phyloP scores from a whole-genome alignment of 176 grass and related monocot genomes.

The Phoenix roebelenii region DNA sequence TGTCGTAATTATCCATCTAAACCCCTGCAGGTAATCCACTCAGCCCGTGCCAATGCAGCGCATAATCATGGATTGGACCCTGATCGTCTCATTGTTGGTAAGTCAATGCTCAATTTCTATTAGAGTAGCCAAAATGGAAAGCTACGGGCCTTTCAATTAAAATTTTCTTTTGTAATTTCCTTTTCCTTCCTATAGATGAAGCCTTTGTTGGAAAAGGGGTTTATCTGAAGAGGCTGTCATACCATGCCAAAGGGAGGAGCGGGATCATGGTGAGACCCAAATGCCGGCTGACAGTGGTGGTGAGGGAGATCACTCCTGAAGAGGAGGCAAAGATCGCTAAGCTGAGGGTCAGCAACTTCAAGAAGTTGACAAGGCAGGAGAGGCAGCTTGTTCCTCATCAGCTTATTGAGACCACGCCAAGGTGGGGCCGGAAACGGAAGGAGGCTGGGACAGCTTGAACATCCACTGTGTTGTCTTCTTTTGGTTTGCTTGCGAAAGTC shows the following conservation, averaged over 20 bases:
- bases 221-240: conserved; percentile 67
- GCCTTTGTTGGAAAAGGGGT: conserved; percentile 90
- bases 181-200: conserved; percentile 33
- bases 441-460: conserved; percentile 16
- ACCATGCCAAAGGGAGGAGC: conserved; percentile 68
- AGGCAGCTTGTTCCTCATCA: conserved; percentile 72
- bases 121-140: too few species aligned
- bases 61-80: conserved; percentile 76
- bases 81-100: conserved; percentile 83
- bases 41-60: conserved; percentile 76
- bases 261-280: conserved; percentile 74
- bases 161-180: not conserved
- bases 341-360: conserved; percentile 84
- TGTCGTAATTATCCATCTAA: too few species aligned
- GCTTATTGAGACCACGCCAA: conserved; percentile 69
- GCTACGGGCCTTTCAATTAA: too few species aligned
- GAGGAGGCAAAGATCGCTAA: conserved; percentile 88
- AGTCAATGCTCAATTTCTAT: conserved; percentile 6
- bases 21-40: conserved; percentile 70
- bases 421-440: conserved; percentile 57
- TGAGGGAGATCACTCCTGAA: conserved; percentile 72
- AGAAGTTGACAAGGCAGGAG: conserved; percentile 75
- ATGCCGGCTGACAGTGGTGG: conserved; percentile 76
- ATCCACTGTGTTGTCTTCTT: too few species aligned
- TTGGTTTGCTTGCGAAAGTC: too few species aligned